A percentile compares a stretch with the other conserved stretches of the same genome.
Evolutionary conservation across 225 moss, liverwort and hornwort species (phyloP).

Genomic region (Physcomitrellopsis africana): DNA sequence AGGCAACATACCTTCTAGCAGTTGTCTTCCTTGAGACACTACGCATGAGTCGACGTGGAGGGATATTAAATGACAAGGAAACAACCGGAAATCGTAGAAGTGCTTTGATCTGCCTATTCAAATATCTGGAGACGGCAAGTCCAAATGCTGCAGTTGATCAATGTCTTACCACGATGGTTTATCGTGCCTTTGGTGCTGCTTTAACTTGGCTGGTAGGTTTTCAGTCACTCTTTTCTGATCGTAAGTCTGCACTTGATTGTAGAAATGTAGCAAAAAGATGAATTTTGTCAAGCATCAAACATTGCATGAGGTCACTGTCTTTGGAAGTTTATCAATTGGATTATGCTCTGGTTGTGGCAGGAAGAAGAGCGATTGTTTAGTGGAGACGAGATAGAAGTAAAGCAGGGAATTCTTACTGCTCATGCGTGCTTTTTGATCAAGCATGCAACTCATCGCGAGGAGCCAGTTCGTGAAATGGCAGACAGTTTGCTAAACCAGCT

Average conservation of each 20-base stretch:
- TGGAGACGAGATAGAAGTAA: constrained; percentile 68
- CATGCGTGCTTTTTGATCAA: constrained; percentile 79
- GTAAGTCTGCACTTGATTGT: constrained; percentile 14
- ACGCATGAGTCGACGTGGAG: constrained; percentile 67
- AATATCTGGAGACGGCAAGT: constrained; percentile 72
- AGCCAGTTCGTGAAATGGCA: constrained; percentile 71
- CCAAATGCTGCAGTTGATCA: constrained; percentile 66
- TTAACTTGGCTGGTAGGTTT: constrained; percentile 73
- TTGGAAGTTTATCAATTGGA: constrained; percentile 25
- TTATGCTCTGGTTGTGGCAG: constrained; percentile 45
- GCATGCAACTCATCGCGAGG: constrained; percentile 66
- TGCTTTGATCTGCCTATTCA: constrained; percentile 64
- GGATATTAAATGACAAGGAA: constrained; percentile 50
- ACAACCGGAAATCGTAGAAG: constrained; percentile 45
- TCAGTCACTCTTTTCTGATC: constrained; percentile 8
- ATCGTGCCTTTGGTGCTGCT: constrained; percentile 77
- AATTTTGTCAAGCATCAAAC: neutral
- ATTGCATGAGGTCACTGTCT: neutral
- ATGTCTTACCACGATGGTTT: constrained; percentile 65
- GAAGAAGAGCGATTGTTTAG: constrained; percentile 54
- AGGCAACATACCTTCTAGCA: constrained; percentile 76
- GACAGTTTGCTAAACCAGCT: constrained; percentile 72
- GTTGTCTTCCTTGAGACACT: constrained; percentile 79
- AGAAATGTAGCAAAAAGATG: neutral
- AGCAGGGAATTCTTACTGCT: constrained; percentile 61